A percentile compares a stretch with the other conserved stretches of the same genome.
phyloP scores from a whole-genome alignment of 148 eudicot genomes.

The Nyssa sinensis region DNA sequence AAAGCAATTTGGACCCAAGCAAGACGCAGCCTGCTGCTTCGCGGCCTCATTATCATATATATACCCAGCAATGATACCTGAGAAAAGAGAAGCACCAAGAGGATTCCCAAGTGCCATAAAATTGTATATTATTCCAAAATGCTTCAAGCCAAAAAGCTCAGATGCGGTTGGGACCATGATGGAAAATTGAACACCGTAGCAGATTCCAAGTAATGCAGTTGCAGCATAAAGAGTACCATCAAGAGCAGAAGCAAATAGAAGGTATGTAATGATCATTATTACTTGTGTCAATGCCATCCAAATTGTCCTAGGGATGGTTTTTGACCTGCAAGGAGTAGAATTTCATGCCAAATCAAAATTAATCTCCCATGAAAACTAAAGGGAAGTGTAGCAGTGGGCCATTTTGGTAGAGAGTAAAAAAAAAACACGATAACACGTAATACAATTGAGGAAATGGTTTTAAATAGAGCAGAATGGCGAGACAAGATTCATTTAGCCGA shows the following conservation, averaged over 20 bases:
- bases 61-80: slow-evolving; percentile 69
- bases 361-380: neutral
- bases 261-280: slow-evolving; percentile 62
- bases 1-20: slow-evolving; percentile 73
- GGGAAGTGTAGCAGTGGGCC: too few relatives aligned
- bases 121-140: slow-evolving; percentile 70
- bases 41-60: slow-evolving; percentile 72
- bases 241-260: slow-evolving; percentile 65
- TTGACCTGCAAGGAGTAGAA: slow-evolving; percentile 49
- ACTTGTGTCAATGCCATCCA: slow-evolving; percentile 69
- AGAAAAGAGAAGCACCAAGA: slow-evolving; percentile 74
- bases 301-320: slow-evolving; percentile 61
- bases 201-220: slow-evolving; percentile 69
- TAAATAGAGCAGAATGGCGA: too few relatives aligned
- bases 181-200: slow-evolving; percentile 73
- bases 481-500: too few relatives aligned
- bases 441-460: too few relatives aligned
- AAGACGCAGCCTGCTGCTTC: slow-evolving; percentile 47
- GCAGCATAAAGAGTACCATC: slow-evolving; percentile 59
- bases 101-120: slow-evolving; percentile 79
- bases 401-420: too few relatives aligned
- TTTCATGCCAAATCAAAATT: neutral
- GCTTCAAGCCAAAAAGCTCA: slow-evolving; percentile 77
- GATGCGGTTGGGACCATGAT: slow-evolving; percentile 85
- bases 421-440: too few relatives aligned